Base-by-base conservation (phyloP, 139 green algal species). In the Tetratostichococcus sp. region DNA sequence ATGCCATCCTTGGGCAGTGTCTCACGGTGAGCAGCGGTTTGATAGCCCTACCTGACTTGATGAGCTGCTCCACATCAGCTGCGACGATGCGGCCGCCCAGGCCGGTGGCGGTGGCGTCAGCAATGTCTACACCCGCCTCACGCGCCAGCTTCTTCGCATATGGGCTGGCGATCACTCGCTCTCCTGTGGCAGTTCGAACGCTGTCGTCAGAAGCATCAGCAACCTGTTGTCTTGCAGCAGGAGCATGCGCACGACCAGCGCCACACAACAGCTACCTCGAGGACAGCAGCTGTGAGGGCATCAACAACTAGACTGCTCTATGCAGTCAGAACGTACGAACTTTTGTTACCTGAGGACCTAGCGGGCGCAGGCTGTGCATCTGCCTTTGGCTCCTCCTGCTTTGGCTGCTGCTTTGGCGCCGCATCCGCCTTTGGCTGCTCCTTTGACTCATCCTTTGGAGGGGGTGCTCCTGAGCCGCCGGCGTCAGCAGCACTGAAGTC, bases 31-130 rank as follows among this genome's bases (percentile, higher is more conserved):
- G n/a, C n/a, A n/a, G n/a, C n/a, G n/a, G n/a, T n/a, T n/a, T n/a
- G n/a, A n/a, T n/a, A n/a, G n/a, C n/a, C n/a, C n/a, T n/a, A 70
- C 72, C 35, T 58, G 67, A 77, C 1, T 73, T 73, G 58, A 92
- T 79, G 17, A 89, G 82, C 71, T 86, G 43, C 62, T 83, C 58
- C 39, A 97, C 89, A 75, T 97, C 93, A 6, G 80, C 85, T 1
- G 90, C 88, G 62, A 93, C 85, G 30, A 97, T 89, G 66, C 93
- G 86, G 3, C 93, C 92, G 1, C 78, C 83, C 25, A 91, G 91
- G 2, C 93, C 93, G 23, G 73, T 89, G 35, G 86, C 89, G 1
- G 68, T 67, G 0, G 90, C 65, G 21, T 84, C 83, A 16, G 74
- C 70, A 33, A 97, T 78, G 70, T 79, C 79, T 23, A 97, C 82